A percentile compares a stretch with the other conserved stretches of the same genome.
Evolutionary conservation across 2,329 filamentous ascomycete genomes (phyloP).

Genomic region (Sclerotinia borealis): DNA sequence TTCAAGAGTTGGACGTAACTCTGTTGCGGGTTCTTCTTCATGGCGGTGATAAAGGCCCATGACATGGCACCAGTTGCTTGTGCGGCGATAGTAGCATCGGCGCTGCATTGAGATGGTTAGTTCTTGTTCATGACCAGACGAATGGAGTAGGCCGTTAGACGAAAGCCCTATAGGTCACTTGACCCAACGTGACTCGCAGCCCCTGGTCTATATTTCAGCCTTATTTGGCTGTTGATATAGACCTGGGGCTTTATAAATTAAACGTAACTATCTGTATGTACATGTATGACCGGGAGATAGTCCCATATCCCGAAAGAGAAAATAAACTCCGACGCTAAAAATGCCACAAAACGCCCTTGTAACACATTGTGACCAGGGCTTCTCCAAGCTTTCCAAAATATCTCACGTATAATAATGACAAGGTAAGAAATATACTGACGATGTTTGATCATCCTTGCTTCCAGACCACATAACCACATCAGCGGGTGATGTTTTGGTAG

Average conservation of each 20-base stretch:
- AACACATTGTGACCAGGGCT: slow-evolving; percentile 51
- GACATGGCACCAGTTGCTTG: slow-evolving; percentile 98
- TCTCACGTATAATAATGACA: slow-evolving; percentile 56
- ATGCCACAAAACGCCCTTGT: slow-evolving; percentile 44
- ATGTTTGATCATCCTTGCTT: slow-evolving; percentile 92
- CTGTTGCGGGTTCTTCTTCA: slow-evolving; percentile 91
- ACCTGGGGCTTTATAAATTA: slow-evolving; percentile 26
- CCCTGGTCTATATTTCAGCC: slow-evolving; percentile 28
- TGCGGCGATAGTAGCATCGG: slow-evolving; percentile 77
- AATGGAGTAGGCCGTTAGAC: neutral
- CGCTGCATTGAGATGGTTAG: slow-evolving; percentile 43
- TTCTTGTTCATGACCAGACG: neutral
- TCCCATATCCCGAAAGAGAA: slow-evolving; percentile 18
- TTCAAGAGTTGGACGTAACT: slow-evolving; percentile 95
- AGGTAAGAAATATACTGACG: slow-evolving; percentile 51
- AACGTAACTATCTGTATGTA: slow-evolving; percentile 11
- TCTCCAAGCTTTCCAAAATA: slow-evolving; percentile 40
- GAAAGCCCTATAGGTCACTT: slow-evolving; percentile 13
- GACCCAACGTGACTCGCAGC: slow-evolving; percentile 32
- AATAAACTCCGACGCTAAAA: slow-evolving; percentile 25
- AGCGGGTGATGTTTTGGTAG: slow-evolving; percentile 87
- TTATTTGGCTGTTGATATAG: slow-evolving; percentile 23
- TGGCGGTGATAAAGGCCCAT: slow-evolving; percentile 86
- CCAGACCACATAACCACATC: slow-evolving; percentile 98
- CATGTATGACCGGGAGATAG: slow-evolving; percentile 19